phyloP scores from a whole-genome alignment of 1,284 basidiomycete genomes.

The Sanghuangporus weigelae region DNA sequence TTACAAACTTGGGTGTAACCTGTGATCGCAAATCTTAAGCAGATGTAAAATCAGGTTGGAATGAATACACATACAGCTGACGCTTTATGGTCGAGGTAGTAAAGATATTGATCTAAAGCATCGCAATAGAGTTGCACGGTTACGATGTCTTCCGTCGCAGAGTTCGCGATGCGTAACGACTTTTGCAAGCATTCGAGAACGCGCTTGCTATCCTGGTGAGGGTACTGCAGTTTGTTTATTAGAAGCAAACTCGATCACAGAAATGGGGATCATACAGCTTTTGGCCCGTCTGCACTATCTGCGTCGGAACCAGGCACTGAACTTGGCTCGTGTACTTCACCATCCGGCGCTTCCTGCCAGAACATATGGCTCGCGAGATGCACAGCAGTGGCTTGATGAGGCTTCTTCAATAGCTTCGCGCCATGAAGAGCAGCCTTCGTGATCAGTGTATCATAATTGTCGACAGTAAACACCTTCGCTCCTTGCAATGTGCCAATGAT shows the following conservation, averaged over 20 bases:
- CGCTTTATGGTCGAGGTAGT: slow-evolving; percentile 89
- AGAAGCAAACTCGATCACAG: slow-evolving; percentile 11
- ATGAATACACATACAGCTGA: slow-evolving; percentile 60
- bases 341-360: slow-evolving; percentile 77
- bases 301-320: slow-evolving; percentile 34
- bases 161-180: slow-evolving; percentile 87
- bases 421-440: slow-evolving; percentile 95
- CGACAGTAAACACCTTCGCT: slow-evolving; percentile 79
- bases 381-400: slow-evolving; percentile 93
- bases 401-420: slow-evolving; percentile 91
- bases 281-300: slow-evolving; percentile 44
- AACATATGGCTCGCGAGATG: slow-evolving; percentile 91
- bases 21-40: slow-evolving; percentile 26
- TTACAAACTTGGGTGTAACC: slow-evolving; percentile 91
- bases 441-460: slow-evolving; percentile 93
- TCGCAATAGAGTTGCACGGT: slow-evolving; percentile 92
- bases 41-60: neutral
- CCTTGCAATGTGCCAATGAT: slow-evolving; percentile 86
- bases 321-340: slow-evolving; percentile 30
- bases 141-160: slow-evolving; percentile 91
- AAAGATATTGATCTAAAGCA: slow-evolving; percentile 89
- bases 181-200: slow-evolving; percentile 95
- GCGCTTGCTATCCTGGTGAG: slow-evolving; percentile 90
- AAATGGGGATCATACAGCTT: slow-evolving; percentile 45
- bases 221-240: slow-evolving; percentile 47